Evolutionary conservation across 805 yeast genomes (phyloP), one percentile per base, ranked within the genome.

Genomic region (Metschnikowia kofuensis): DNA sequence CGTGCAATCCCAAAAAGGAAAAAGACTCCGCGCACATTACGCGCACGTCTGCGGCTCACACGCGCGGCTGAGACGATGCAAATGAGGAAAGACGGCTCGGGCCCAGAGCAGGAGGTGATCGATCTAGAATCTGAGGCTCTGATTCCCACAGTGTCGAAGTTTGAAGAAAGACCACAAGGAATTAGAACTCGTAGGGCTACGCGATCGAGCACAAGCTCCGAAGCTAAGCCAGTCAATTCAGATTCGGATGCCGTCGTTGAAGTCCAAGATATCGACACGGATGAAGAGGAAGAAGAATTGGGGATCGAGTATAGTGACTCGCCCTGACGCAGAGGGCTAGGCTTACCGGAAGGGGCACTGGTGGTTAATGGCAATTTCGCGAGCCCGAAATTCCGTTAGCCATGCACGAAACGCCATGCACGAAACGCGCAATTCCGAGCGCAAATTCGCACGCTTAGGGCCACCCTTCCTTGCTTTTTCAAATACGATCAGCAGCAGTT

Each of bases 231-330:
- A 9, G 5, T 30, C 5, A 3, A 30, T 9, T 12, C 32, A 9
- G 7, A 35, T 14, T 4, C 21, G 12, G 15, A 35, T 12, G 21
- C 11, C 38, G 26, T 14, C 11, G 12, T 35, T 14, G 37, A 35
- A 7, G 27, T 8, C 14, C 32, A 12, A 13, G 15, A 7, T 11
- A 30, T 30, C 12, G 48, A 39, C 14, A 40, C 35, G 13, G 16
- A 35, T 8, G 44, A 45, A 10, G 61, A 61, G 43, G 65, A 61
- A 38, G 49, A 45, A 15, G 44, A 47, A 35, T 52, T 58, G 38
- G 64, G 58, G 11, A 55, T 60, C 36, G 60, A 58, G 39, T 61
- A 60, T 45, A 53, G 58, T 32, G 58, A 54, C 40, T 50, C 21
- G 16, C 2, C 42, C 28, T 34, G 5, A 34, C 15, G 4, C 36